phyloP scores from a whole-genome alignment of 2,329 filamentous ascomycete species.

The Penicillium janthinellum region DNA sequence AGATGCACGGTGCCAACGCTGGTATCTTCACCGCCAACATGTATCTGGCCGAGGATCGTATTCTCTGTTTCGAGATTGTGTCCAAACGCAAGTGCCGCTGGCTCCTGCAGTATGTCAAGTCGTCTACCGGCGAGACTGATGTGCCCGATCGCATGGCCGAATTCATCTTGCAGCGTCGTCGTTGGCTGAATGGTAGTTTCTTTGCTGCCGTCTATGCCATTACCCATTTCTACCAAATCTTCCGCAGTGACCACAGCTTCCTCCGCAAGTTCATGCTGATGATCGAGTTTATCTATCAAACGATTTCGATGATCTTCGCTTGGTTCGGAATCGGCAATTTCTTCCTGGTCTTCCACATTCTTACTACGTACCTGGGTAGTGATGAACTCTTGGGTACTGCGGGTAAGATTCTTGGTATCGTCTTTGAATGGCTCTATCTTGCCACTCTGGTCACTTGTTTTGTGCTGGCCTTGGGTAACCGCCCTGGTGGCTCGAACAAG shows the following conservation, averaged over 20 bases:
- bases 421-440: slow-evolving; percentile 96
- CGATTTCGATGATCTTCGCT: slow-evolving; percentile 93
- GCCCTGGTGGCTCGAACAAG: slow-evolving; percentile 88
- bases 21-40: slow-evolving; percentile 95
- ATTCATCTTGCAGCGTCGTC: slow-evolving; percentile 89
- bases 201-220: slow-evolving; percentile 96
- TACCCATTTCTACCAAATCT: slow-evolving; percentile 94
- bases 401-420: slow-evolving; percentile 78
- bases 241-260: slow-evolving; percentile 86
- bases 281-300: slow-evolving; percentile 92
- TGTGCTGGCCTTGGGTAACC: slow-evolving; percentile 89
- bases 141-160: slow-evolving; percentile 93
- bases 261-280: slow-evolving; percentile 87
- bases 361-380: slow-evolving; percentile 81
- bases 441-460: slow-evolving; percentile 92
- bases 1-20: slow-evolving; percentile 87
- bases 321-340: slow-evolving; percentile 99
- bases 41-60: slow-evolving; percentile 56
- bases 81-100: slow-evolving; percentile 96
- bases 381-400: slow-evolving; percentile 69
- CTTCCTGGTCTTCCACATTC: slow-evolving; percentile 97
- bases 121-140: slow-evolving; percentile 93
- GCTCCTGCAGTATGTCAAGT: slow-evolving; percentile 98
- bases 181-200: slow-evolving; percentile 98
- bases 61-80: slow-evolving; percentile 73